Evolutionary conservation across 2,329 filamentous ascomycete species (phyloP), one percentile per base, ranked within the genome.

Genomic region (Calonectria pseudoreteaudii): DNA sequence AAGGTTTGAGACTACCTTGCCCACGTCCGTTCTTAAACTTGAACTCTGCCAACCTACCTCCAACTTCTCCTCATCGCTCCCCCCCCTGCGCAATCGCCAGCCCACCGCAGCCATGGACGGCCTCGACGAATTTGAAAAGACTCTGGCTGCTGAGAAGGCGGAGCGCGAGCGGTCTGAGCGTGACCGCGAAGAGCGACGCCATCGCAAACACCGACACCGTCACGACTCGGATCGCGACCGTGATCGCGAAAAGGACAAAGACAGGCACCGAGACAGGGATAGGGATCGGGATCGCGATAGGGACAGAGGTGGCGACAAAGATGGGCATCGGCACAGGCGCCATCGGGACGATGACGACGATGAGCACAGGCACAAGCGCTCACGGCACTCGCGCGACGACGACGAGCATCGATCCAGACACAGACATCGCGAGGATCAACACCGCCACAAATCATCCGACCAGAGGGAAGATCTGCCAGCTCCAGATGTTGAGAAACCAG

Each of bases 41-140:
- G 26, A 10, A 44, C 18, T n/a, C 30, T 30, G 31, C 36, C 41
- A 47, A 58, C 31, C 41, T 31, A 58, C 31, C 41, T 31, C 14
- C 23, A n/a, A 20, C 34, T 38, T 30, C 31, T 52, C n/a, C 34
- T 23, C 23, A 38, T 28, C 44, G 8, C 31, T 28, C 6, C 10
- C 36, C 36, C 38, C 26, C 7, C 28, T 34, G 30, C 38, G 13
- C 10, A 28, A 41, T 18, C 60, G 38, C 52, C 20, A 44, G 11
- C 9, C 30, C n/a, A 58, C 36, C 41, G 36, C 60, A 70, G 56
- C 41, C 68, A 91, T 90, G 89, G 87, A 89, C 76, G 86, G 88
- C n/a, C 85, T 91, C 13, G 90, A 90, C 64, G 94, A 96, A 72
- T 97, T 97, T 73, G 95, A 97, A 83, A 94, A 93, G 82, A 88